phyloP scores from a whole-genome alignment of 1,139 yeast species.

The Saccharomyces hybrid region DNA sequence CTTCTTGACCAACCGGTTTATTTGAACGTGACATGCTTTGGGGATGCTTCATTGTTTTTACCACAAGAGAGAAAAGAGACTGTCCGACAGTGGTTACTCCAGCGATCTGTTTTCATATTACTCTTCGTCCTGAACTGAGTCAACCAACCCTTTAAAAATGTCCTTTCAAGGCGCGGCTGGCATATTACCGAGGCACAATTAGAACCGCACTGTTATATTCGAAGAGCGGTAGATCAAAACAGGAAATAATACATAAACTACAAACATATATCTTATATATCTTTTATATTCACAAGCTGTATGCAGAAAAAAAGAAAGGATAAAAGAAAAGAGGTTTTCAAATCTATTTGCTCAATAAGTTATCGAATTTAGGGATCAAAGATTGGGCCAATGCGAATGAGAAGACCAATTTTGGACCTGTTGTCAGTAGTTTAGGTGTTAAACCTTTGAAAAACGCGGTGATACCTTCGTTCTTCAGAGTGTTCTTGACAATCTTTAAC shows the following conservation, averaged over 20 bases:
- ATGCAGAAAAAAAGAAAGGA: background rate
- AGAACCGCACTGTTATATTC: too few relatives aligned
- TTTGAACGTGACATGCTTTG: background rate
- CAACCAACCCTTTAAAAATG: background rate
- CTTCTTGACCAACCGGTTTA: slow-evolving; percentile 5
- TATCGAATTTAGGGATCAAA: slow-evolving; percentile 91
- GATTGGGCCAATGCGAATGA: slow-evolving; percentile 96
- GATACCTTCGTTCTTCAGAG: slow-evolving; percentile 83
- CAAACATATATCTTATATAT: background rate
- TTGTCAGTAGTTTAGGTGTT: slow-evolving; percentile 90
- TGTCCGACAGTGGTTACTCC: background rate
- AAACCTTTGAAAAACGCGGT: slow-evolving; percentile 94
- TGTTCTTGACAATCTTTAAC: slow-evolving; percentile 82
- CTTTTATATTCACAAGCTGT: background rate
- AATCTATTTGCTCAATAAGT: slow-evolving; percentile 36
- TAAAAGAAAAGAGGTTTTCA: background rate
- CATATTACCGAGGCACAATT: background rate
- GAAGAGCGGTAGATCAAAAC: background rate
- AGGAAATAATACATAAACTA: background rate
- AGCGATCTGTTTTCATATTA: background rate
- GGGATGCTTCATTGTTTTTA: background rate
- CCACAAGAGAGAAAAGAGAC: background rate
- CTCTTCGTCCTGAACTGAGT: background rate
- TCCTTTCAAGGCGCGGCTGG: background rate
- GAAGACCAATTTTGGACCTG: slow-evolving; percentile 97